Conservation (phyloP, 371 early-diverging fungal species). For the Rhizomucor miehei region DNA sequence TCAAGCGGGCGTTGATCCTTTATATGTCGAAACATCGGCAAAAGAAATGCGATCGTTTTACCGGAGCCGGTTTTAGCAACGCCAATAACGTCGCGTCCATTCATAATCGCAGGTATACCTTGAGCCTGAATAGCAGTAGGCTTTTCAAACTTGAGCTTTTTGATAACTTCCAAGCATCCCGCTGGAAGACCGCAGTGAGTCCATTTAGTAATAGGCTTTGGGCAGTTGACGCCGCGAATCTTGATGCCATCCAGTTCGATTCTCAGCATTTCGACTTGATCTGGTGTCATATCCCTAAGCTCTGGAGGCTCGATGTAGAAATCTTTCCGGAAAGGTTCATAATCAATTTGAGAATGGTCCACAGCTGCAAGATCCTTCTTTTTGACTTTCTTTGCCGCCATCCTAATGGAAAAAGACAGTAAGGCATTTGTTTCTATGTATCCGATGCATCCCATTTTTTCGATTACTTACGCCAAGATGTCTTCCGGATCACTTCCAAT, state of each 20-base stretch:
- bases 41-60: conserved; percentile 94
- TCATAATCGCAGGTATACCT: conserved; percentile 96
- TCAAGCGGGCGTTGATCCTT: conserved; percentile 90
- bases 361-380: conserved; percentile 91
- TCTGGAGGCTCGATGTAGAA: conserved; percentile 97
- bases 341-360: conserved; percentile 84
- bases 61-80: conserved; percentile 99
- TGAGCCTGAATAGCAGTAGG: conserved; percentile 98
- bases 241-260: conserved; percentile 92
- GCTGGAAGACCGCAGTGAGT: conserved; percentile 90
- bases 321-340: conserved; percentile 90
- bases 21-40: conserved; percentile 97
- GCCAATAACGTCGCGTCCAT: conserved; percentile 97
- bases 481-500: conserved; percentile 69
- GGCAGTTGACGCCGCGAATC: conserved; percentile 84
- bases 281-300: conserved; percentile 74
- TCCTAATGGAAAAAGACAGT: conserved; percentile 17
- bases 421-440: background rate
- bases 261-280: conserved; percentile 83
- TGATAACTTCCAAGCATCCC: conserved; percentile 72
- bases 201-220: conserved; percentile 95
- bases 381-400: conserved; percentile 82
- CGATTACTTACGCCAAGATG: conserved; percentile 62
- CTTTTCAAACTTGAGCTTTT: conserved; percentile 77
- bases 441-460: background rate